These are phyloP conservation scores for Brassica nigra DNA, from an alignment of 345 rosid species.

Conservation along the genomic window DNA sequence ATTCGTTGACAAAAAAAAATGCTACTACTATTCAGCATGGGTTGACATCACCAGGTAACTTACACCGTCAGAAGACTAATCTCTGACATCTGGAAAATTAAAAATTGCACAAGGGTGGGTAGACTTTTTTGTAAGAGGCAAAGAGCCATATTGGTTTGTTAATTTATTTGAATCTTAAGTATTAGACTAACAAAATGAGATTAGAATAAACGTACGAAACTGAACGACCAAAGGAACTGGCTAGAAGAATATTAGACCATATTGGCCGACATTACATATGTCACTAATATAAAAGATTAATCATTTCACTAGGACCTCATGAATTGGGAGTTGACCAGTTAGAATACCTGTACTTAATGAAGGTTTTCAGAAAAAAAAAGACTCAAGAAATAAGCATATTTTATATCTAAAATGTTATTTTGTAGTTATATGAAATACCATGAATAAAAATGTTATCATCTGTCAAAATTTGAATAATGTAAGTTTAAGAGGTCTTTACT, in stretches of 20 bases:
- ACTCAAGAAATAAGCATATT: neutral
- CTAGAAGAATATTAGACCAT: neutral
- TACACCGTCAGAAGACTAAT: neutral
- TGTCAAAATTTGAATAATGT: neutral
- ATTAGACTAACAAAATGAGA: neutral
- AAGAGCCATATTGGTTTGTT: neutral
- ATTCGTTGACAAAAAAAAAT: too few relatives aligned
- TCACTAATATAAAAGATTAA: constrained; percentile 5
- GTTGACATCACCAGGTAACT: constrained; percentile 1
- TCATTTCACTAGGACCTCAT: constrained; percentile 3
- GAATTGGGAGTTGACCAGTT: constrained; percentile 11
- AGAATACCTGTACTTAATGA: neutral
- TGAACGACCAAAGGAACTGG: neutral
- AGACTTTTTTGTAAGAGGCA: neutral
- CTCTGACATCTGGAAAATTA: neutral
- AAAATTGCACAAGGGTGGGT: neutral
- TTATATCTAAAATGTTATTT: too few relatives aligned
- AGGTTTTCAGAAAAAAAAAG: neutral
- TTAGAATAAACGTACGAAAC: neutral
- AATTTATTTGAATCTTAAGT: neutral
- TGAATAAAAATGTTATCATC: neutral
- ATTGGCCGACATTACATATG: constrained; percentile 25
- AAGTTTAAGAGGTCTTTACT: neutral
- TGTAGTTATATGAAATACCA: too few relatives aligned
- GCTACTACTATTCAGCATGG: neutral